Conservation (phyloP, 352 stramenopile species). For the Globisporangium barbulae region DNA sequence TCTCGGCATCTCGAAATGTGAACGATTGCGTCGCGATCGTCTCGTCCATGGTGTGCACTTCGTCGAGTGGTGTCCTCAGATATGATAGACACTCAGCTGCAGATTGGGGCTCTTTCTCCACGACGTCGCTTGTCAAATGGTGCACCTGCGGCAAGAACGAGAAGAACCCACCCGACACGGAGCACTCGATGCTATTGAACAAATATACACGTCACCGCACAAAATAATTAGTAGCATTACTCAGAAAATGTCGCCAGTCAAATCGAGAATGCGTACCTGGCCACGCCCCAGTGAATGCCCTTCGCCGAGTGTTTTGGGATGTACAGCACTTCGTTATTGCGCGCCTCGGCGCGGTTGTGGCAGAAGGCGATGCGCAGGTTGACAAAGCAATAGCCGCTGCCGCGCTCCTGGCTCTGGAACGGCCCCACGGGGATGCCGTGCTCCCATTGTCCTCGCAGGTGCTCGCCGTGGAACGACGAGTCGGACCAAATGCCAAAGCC, state of each 20-base stretch:
- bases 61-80: constrained; percentile 9
- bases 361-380: constrained; percentile 56
- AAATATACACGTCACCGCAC: background rate
- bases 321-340: constrained; percentile 12
- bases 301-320: constrained; percentile 17
- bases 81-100: constrained; percentile 9
- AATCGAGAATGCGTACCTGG: constrained; percentile 11
- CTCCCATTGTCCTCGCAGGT: constrained; percentile 48
- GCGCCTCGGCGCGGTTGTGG: constrained; percentile 26
- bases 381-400: constrained; percentile 55
- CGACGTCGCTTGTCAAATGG: constrained; percentile 13
- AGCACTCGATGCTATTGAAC: constrained; percentile 30
- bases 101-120: constrained; percentile 1
- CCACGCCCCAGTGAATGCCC: constrained; percentile 37
- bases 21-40: constrained; percentile 12
- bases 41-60: constrained; percentile 12
- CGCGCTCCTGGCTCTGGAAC: constrained; percentile 55
- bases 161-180: constrained; percentile 39
- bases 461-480: constrained; percentile 59
- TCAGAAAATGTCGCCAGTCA: constrained; percentile 11
- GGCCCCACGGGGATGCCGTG: constrained; percentile 58
- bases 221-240: background rate
- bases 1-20: background rate
- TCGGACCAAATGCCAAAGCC: constrained; percentile 63
- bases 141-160: constrained; percentile 33